These are phyloP conservation scores for Fusarium sp. DNA, from an alignment of 2,329 filamentous ascomycete genomes.

Conservation along the genomic window DNA sequence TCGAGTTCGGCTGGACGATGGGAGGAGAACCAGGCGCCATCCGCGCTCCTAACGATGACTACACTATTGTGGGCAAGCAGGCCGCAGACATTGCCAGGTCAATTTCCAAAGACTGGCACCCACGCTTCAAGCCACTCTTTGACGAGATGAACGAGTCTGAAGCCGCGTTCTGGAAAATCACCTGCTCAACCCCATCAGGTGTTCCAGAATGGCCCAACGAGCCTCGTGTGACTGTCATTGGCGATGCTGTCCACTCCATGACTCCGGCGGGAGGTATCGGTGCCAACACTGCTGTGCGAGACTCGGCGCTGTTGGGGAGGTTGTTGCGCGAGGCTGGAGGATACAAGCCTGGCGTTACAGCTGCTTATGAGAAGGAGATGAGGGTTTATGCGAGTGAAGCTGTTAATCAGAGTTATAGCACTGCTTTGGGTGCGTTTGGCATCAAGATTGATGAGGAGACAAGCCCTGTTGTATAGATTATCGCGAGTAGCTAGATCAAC, in stretches of 20 bases:
- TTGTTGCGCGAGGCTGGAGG: conserved; percentile 65
- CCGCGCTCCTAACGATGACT: conserved; percentile 68
- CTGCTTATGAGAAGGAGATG: conserved; percentile 72
- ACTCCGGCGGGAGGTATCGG: conserved; percentile 68
- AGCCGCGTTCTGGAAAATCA: conserved; percentile 76
- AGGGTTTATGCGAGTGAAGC: conserved; percentile 68
- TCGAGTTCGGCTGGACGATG: conserved; percentile 75
- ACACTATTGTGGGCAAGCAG: conserved; percentile 65
- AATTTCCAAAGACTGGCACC: conserved; percentile 67
- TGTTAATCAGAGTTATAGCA: conserved; percentile 65
- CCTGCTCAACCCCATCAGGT: conserved; percentile 69
- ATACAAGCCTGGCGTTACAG: conserved; percentile 63
- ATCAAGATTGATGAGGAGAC: conserved; percentile 59
- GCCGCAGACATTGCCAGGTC: conserved; percentile 69
- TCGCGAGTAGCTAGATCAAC: not conserved
- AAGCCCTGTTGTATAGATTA: conserved; percentile 18
- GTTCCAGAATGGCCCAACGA: conserved; percentile 72
- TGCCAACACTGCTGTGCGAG: conserved; percentile 67
- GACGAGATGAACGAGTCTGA: conserved; percentile 68
- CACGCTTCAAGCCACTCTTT: conserved; percentile 66
- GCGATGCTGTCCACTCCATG: conserved; percentile 69
- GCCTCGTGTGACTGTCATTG: conserved; percentile 68
- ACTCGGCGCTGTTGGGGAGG: conserved; percentile 65
- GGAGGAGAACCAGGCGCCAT: conserved; percentile 68
- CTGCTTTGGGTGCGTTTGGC: conserved; percentile 58